These are phyloP conservation scores for Peronosclerospora sorghi DNA, from an alignment of 352 stramenopile species.

Conservation along the genomic window DNA sequence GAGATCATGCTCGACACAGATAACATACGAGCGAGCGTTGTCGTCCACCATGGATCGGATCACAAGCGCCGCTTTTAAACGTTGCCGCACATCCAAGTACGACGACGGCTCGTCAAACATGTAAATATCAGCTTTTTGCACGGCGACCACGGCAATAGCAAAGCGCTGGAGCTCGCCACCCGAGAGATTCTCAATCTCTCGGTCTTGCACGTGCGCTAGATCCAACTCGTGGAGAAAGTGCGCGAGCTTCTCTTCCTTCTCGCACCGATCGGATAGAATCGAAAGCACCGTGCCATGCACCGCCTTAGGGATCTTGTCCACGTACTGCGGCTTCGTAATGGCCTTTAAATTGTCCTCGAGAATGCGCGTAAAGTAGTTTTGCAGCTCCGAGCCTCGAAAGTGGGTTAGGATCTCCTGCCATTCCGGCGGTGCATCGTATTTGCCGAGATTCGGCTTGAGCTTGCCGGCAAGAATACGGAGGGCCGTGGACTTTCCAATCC, in stretches of 20 bases:
- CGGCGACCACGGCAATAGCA: slow-evolving; percentile 93
- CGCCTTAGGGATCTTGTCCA: slow-evolving; percentile 98
- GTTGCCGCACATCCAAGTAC: slow-evolving; percentile 99
- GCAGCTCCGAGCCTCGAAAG: slow-evolving; percentile 95
- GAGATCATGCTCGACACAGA: slow-evolving; percentile 99
- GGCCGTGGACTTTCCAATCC: slow-evolving; percentile 99
- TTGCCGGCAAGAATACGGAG: slow-evolving; percentile 98
- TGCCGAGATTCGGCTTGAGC: slow-evolving; percentile 98
- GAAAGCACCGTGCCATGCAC: slow-evolving; percentile 91
- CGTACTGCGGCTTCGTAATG: slow-evolving; percentile 99
- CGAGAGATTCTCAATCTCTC: slow-evolving; percentile 92
- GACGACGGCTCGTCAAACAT: slow-evolving; percentile 99
- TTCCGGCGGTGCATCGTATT: slow-evolving; percentile 93
- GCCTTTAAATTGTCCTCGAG: slow-evolving; percentile 98
- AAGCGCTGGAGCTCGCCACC: slow-evolving; percentile 99
- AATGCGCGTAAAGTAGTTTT: slow-evolving; percentile 99
- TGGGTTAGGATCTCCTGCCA: slow-evolving; percentile 99
- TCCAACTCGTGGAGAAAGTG: slow-evolving; percentile 90
- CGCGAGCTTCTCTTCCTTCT: slow-evolving; percentile 69
- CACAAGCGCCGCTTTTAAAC: slow-evolving; percentile 95
- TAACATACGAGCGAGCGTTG: slow-evolving; percentile 88
- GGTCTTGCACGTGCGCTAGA: slow-evolving; percentile 94
- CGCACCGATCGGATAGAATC: slow-evolving; percentile 92
- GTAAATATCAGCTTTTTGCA: slow-evolving; percentile 97
- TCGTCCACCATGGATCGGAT: slow-evolving; percentile 95